Evolutionary conservation across 495 filamentous ascomycete genomes (phyloP).

Genomic region (Amniculicola lignicola): DNA sequence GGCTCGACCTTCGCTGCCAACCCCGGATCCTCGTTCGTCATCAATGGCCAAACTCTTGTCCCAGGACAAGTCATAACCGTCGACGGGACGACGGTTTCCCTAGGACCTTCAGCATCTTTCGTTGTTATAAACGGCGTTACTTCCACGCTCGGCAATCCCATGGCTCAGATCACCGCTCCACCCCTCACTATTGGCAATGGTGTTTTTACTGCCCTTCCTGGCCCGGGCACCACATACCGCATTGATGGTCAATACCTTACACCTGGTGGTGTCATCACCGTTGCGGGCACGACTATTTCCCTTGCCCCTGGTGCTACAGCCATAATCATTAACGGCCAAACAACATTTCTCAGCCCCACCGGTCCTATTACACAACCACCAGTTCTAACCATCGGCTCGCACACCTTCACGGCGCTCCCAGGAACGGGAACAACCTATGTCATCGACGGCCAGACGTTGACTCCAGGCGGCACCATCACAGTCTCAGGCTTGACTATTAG

Average conservation of each 20-base stretch:
- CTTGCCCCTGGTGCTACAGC: slow-evolving; percentile 33
- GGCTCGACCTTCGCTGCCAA: slow-evolving; percentile 4
- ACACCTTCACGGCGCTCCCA: slow-evolving; percentile 30
- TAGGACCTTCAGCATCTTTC: slow-evolving; percentile 30
- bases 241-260: slow-evolving; percentile 38
- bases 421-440: slow-evolving; percentile 36
- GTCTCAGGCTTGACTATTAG: slow-evolving; percentile 39
- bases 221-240: slow-evolving; percentile 34
- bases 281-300: slow-evolving; percentile 32
- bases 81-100: slow-evolving; percentile 33
- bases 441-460: slow-evolving; percentile 38
- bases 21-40: slow-evolving; percentile 13
- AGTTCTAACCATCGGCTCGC: slow-evolving; percentile 27
- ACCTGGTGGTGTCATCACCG: slow-evolving; percentile 38
- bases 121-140: slow-evolving; percentile 37
- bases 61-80: slow-evolving; percentile 37
- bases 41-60: slow-evolving; percentile 32
- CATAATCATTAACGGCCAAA: slow-evolving; percentile 33
- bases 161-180: slow-evolving; percentile 25
- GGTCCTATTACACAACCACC: slow-evolving; percentile 22
- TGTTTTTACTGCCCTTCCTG: slow-evolving; percentile 36
- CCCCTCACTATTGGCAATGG: slow-evolving; percentile 37
- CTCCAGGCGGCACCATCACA: slow-evolving; percentile 40
- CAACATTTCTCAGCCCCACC: slow-evolving; percentile 3
- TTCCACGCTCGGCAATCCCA: slow-evolving; percentile 18